Percentiles rank a stretch among this genome's conserved stretches.
These are phyloP conservation scores for Acacia acuminata DNA, from an alignment of 306 rosid genomes.

Conservation along the genomic window DNA sequence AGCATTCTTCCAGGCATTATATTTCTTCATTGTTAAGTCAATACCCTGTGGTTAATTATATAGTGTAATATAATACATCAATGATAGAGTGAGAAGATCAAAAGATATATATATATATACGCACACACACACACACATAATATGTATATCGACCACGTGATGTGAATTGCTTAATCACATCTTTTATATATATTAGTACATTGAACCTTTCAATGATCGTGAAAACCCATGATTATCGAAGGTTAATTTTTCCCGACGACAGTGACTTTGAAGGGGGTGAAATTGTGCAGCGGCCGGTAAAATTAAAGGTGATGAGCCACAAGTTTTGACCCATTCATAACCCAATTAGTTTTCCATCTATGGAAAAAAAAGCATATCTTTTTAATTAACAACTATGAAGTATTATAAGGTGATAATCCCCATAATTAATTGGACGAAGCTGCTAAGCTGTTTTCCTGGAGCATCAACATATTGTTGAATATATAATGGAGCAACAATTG, in stretches of 20 bases:
- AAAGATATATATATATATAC: background rate
- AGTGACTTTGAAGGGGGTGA: background rate
- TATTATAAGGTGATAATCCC: background rate
- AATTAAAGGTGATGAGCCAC: conserved; percentile 6
- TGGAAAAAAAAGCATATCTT: background rate
- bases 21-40: background rate
- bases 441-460: conserved; percentile 11
- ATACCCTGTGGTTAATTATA: background rate
- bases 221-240: background rate
- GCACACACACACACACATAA: background rate
- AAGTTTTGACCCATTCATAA: conserved; percentile 30
- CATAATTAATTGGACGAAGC: background rate
- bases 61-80: conserved; percentile 1
- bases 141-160: conserved; percentile 9
- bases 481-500: background rate
- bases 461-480: background rate
- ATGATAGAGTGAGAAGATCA: background rate
- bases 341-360: background rate
- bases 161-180: background rate
- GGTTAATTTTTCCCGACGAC: background rate
- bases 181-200: background rate
- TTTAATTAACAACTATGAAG: background rate
- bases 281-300: background rate
- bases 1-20: background rate
- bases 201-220: background rate